Conservation (phyloP, 2,329 filamentous ascomycete species). For the Ambrosiella xylebori region DNA sequence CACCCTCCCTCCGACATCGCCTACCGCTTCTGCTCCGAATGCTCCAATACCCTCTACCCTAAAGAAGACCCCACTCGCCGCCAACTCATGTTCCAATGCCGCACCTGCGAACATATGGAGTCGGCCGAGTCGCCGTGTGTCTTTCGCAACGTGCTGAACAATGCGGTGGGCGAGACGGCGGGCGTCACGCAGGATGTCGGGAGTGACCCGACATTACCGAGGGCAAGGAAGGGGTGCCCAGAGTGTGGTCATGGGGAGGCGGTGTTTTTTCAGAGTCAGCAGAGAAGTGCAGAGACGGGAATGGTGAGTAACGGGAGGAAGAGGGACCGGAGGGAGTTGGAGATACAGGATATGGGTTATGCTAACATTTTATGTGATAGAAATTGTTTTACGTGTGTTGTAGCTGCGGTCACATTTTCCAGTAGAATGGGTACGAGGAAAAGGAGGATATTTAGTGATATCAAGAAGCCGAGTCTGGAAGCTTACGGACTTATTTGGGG, state of each 20-base stretch:
- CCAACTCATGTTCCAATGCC: slow-evolving; percentile 85
- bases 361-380: slow-evolving; percentile 25
- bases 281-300: slow-evolving; percentile 89
- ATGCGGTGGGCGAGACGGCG: slow-evolving; percentile 81
- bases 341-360: background rate
- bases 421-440: slow-evolving; percentile 21
- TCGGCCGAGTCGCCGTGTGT: slow-evolving; percentile 77
- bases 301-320: slow-evolving; percentile 53
- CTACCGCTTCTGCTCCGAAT: slow-evolving; percentile 97
- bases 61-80: slow-evolving; percentile 78
- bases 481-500: no score
- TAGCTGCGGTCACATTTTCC: slow-evolving; percentile 77
- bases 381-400: slow-evolving; percentile 92
- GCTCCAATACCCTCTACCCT: slow-evolving; percentile 95
- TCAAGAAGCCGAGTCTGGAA: background rate
- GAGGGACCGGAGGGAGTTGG: background rate
- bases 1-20: slow-evolving; percentile 58
- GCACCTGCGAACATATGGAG: slow-evolving; percentile 85
- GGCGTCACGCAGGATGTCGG: slow-evolving; percentile 95
- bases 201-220: slow-evolving; percentile 92
- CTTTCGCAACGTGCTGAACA: slow-evolving; percentile 87
- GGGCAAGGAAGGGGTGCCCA: slow-evolving; percentile 72
- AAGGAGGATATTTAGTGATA: background rate
- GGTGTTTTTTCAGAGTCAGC: slow-evolving; percentile 97
- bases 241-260: slow-evolving; percentile 74